Evolutionary conservation across 225 moss, liverwort and hornwort species (phyloP).

Genomic region (Bryum argenteum): DNA sequence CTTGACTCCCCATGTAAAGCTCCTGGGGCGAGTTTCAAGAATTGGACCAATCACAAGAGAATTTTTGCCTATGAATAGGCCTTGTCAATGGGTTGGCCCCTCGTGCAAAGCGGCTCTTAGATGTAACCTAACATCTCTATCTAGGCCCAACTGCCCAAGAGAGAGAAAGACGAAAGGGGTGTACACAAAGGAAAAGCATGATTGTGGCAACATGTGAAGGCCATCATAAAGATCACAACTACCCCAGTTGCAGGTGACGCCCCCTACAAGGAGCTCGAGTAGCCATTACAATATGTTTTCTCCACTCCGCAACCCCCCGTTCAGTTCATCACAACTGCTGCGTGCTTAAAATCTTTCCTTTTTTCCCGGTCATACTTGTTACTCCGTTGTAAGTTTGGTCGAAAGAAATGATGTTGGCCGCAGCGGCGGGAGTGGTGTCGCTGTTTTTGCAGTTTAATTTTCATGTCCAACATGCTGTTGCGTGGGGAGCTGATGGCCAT

Average conservation of each 20-base stretch:
- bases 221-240: constrained; percentile 30
- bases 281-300: neutral
- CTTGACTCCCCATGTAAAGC: too few species aligned
- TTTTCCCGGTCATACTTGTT: neutral
- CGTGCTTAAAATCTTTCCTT: too few species aligned
- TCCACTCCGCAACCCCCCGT: neutral
- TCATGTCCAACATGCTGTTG: constrained; percentile 20
- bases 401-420: constrained; percentile 7
- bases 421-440: constrained; percentile 15
- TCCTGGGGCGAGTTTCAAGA: too few species aligned
- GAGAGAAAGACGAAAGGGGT: neutral
- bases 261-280: constrained; percentile 21
- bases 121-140: too few species aligned
- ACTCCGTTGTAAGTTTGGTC: neutral
- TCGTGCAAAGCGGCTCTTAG: too few species aligned
- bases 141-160: constrained; percentile 11
- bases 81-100: too few species aligned
- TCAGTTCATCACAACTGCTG: neutral
- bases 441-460: constrained; percentile 29
- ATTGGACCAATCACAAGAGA: too few species aligned
- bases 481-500: constrained; percentile 65
- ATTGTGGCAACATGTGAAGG: constrained; percentile 20
- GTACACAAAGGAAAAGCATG: neutral
- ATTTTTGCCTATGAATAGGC: too few species aligned
- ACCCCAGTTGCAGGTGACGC: constrained; percentile 31